Conservation (phyloP, 108 stramenopile genomes). For the Pseudonitzschia multistriata region DNA sequence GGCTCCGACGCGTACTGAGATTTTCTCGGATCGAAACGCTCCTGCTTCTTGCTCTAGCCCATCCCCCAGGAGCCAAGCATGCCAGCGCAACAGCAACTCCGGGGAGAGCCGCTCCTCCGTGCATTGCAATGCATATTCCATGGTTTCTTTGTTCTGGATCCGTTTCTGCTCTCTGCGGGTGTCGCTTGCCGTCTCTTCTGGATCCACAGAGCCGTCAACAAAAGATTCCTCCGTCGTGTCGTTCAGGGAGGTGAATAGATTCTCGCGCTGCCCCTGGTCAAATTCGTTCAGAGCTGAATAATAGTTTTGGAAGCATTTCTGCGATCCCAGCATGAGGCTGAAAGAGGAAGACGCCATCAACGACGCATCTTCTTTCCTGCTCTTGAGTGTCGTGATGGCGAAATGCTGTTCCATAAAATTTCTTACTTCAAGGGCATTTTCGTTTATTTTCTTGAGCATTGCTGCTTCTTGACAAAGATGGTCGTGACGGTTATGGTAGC, state of each 20-base stretch:
- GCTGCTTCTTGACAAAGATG: neutral
- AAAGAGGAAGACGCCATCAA: neutral
- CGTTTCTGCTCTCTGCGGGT: neutral
- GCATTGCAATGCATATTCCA: conserved; percentile 10
- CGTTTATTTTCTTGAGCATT: neutral
- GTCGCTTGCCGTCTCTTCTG: neutral
- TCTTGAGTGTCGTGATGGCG: neutral
- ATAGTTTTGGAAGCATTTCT: conserved; percentile 32
- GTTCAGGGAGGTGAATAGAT: conserved; percentile 26
- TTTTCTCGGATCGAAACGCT: conserved; percentile 10
- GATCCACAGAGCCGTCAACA: conserved; percentile 1
- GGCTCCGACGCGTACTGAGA: conserved; percentile 19
- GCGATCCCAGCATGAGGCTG: conserved; percentile 7
- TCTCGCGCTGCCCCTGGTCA: conserved; percentile 25
- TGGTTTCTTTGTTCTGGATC: conserved; percentile 2
- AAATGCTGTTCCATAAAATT: conserved; percentile 13
- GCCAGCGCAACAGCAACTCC: conserved; percentile 16
- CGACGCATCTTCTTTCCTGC: neutral
- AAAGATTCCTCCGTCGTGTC: conserved; percentile 19
- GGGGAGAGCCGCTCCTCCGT: conserved; percentile 13
- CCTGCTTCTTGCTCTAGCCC: conserved; percentile 13
- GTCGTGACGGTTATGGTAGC: neutral
- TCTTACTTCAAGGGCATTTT: conserved; percentile 1
- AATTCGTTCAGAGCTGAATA: conserved; percentile 36
- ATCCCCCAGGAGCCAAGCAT: conserved; percentile 19